phyloP scores from a whole-genome alignment of 2,329 filamentous ascomycete genomes.

The Colletotrichum sp. region DNA sequence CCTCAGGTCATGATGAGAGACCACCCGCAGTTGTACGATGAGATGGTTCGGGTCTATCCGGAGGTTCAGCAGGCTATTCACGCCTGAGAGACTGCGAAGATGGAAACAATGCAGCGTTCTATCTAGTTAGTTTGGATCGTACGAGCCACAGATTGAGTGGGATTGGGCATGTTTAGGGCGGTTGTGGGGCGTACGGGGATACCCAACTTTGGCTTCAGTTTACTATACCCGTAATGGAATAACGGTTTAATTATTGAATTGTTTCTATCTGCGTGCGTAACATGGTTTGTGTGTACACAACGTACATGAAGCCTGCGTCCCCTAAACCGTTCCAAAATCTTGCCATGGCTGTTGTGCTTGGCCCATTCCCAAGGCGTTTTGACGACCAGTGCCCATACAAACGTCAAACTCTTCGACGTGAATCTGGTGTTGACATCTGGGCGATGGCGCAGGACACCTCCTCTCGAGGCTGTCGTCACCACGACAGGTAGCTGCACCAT shows the following conservation, averaged over 20 bases:
- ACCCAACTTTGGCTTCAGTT: not conserved
- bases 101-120: accelerated
- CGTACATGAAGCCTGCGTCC: too few species aligned
- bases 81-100: slow-evolving; percentile 38
- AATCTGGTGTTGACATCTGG: too few species aligned
- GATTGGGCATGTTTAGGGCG: not conserved
- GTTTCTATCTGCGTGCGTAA: too few species aligned
- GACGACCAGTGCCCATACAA: too few species aligned
- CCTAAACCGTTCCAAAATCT: too few species aligned
- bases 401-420: too few species aligned
- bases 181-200: not conserved
- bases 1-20: slow-evolving; percentile 78
- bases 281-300: too few species aligned
- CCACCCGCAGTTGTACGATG: slow-evolving; percentile 81
- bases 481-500: too few species aligned
- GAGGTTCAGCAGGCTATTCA: slow-evolving; percentile 81
- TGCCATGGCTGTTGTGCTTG: too few species aligned
- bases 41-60: slow-evolving; percentile 83
- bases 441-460: too few species aligned
- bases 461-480: too few species aligned
- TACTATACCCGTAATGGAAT: not conserved
- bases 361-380: too few species aligned
- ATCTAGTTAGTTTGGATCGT: accelerated
- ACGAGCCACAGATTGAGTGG: accelerated
- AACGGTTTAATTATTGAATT: not conserved